Evolutionary conservation across 441 rosid genomes (phyloP), one percentile per base, ranked within the genome.

Genomic region (Corymbia citriodora): DNA sequence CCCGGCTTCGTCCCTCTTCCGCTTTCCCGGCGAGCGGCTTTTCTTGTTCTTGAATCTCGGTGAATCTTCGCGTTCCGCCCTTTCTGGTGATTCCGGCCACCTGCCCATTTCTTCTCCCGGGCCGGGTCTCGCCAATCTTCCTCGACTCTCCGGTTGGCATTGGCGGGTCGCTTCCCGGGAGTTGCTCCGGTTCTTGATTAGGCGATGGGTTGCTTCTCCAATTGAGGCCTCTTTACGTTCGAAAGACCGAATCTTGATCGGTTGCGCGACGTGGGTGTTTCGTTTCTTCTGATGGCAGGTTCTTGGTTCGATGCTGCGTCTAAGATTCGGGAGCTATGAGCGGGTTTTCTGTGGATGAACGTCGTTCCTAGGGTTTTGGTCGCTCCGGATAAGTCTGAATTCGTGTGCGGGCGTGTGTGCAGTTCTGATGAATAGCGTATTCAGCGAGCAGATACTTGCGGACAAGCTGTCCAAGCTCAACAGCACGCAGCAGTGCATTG

Each of bases 391-490:
- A 21, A 12, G 52, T 45, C 6, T 7, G 85, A 45, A 23, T 40
- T 45, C 0, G 9, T 19, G 82, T 3, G n/a, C 10, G 10, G 85
- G n/a, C 6, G 0, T 74, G 29, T 40, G 17, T 40, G 21, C 52
- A 23, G 85, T 79, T 21, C 85, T 11, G 93, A 97, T 97, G 99
- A 97, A 95, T 97, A 97, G 96, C 93, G 95, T 95, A 53, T 98
- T 96, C 93, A 97, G 96, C 88, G 99, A 98, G 92, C 96, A 96
- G 95, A 96, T 97, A 92, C 96, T 97, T 85, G 96, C 96, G 88
- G 99, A 98, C 91, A 96, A 97, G 96, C 99, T 98, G 88, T 95
- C 99, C 59, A 96, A 98, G 97, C 99, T 97, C 95, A 97, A 97
- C 92, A 94, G 98, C 97, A 96, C 98, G 70, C 99, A 98, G 90